Evolutionary conservation across 2,329 filamentous ascomycete genomes (phyloP), one percentile per base, ranked within the genome.

Genomic region (Cladosporium sp.): DNA sequence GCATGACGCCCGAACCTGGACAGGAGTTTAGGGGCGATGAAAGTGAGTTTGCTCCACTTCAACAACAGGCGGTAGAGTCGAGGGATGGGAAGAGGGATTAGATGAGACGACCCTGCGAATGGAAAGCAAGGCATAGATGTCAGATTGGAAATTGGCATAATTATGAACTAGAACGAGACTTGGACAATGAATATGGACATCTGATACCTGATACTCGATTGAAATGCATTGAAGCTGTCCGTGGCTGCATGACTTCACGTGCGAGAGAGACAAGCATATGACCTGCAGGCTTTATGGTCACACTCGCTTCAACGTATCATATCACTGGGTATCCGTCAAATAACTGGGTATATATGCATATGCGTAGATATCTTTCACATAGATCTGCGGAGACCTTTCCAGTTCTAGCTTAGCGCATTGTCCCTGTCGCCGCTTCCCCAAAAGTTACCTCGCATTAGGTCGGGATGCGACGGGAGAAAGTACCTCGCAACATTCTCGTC

Each of bases 1-100:
- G 84, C 64, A 77, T 92, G 14, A 85, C 56, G 28, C 56, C 56
- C 8, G 56, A 59, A 49, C 56, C 56, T 9, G 56, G 56, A n/a
- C 47, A 59, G 39, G 56, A 59, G 49, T 59, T 59, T 19, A 51
- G 39, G 30, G 56, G 56, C 30, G 56, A 59, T 28, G 56, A 59
- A 9, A 43, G 37, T 7, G 56, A 59, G 38, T 51, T 59, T 34
- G 43, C 38, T 19, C 54, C 54, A 15, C 14, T 56, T 28, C 39
- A 55, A 34, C 19, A 20, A 7, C 17, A 22, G 36, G n/a, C 43
- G 2, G 20, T 15, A 19, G 30, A 47, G 2, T 5, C 42, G 2
- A 43, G n/a, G 7, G 15, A 49, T 38, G 36, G 15, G 34, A 56
- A 56, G 42, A 45, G 54, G 20, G 54, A 56, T 34, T 56, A 38